phyloP scores from a whole-genome alignment of 1,284 basidiomycete species.

The Malassezia furfur region DNA sequence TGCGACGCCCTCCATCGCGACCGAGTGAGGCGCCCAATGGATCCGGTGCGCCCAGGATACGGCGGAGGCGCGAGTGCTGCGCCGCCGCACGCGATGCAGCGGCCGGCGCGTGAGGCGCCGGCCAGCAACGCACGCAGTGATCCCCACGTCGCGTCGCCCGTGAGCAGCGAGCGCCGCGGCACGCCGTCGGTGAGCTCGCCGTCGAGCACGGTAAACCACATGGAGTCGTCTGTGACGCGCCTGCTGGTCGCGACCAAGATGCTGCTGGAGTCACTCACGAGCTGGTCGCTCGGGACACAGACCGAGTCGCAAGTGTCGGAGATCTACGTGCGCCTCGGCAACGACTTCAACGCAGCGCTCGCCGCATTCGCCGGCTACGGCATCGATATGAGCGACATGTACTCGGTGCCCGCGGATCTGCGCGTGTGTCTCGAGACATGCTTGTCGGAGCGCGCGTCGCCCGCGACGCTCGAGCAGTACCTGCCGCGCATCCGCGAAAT shows the following conservation, averaged over 20 bases:
- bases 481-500: conserved; percentile 83
- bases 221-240: conserved; percentile 85
- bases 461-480: conserved; percentile 75
- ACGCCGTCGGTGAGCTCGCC: background rate
- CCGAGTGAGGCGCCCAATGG: too few species aligned
- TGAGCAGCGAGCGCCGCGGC: too few species aligned
- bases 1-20: too few species aligned
- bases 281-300: conserved; percentile 56
- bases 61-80: too few species aligned
- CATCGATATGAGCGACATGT: conserved; percentile 85
- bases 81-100: too few species aligned
- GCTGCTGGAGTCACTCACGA: conserved; percentile 77
- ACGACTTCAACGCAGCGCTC: conserved; percentile 91
- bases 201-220: conserved; percentile 44
- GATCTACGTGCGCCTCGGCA: conserved; percentile 88
- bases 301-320: conserved; percentile 81
- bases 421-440: conserved; percentile 78
- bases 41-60: too few species aligned
- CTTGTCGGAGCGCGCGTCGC: conserved; percentile 76
- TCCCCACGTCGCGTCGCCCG: too few species aligned
- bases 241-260: conserved; percentile 90
- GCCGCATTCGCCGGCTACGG: conserved; percentile 74
- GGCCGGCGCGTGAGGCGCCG: too few species aligned
- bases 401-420: conserved; percentile 78
- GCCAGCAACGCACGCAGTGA: too few species aligned